A percentile compares a stretch with the other conserved stretches of the same genome.
Evolutionary conservation across 2,329 filamentous ascomycete genomes (phyloP).

Genomic region (Trichoderma polysporum): DNA sequence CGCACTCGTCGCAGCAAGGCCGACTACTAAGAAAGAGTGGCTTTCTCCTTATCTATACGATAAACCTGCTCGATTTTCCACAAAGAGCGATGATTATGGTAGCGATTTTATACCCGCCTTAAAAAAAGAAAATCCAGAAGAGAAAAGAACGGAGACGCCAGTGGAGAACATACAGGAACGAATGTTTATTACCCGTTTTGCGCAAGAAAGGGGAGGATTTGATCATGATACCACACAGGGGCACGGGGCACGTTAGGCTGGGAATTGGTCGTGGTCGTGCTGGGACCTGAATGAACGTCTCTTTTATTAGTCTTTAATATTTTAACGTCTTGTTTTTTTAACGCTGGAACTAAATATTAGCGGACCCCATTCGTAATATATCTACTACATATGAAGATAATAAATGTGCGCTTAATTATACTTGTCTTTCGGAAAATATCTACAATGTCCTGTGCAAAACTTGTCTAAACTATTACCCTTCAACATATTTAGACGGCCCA

Average conservation of each 20-base stretch:
- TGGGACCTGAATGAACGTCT: conserved; percentile 4
- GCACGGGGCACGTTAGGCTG: not conserved
- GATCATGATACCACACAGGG: conserved; percentile 18
- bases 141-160: not conserved
- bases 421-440: too few relatives aligned
- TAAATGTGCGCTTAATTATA: too few relatives aligned
- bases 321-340: not conserved
- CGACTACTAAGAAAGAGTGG: conserved; percentile 24
- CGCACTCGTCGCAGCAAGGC: conserved; percentile 26
- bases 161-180: not conserved
- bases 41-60: not conserved
- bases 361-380: not conserved
- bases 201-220: not conserved
- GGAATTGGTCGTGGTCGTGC: not conserved
- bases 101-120: not conserved
- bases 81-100: not conserved
- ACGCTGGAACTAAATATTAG: not conserved
- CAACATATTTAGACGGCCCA: too few relatives aligned
- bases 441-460: too few relatives aligned
- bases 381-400: not conserved
- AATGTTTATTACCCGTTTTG: conserved; percentile 32
- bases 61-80: not conserved
- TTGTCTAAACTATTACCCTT: too few relatives aligned
- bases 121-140: not conserved
- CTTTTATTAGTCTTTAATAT: conserved; percentile 9